These are phyloP conservation scores for Pichia manshurica DNA, from an alignment of 805 yeast species.

Conservation along the genomic window DNA sequence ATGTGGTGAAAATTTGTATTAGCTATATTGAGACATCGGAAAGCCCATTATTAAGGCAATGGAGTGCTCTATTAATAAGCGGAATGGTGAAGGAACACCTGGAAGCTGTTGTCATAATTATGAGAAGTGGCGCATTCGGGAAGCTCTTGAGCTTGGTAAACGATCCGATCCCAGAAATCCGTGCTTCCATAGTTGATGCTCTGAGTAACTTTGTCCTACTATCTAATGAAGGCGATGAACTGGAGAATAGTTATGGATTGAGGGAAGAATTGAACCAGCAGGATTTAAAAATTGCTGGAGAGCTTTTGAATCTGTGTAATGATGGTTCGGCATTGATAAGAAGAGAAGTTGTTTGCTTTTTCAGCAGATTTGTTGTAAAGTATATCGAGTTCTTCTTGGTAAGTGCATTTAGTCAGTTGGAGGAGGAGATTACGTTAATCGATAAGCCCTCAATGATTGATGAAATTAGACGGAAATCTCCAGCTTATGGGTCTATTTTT, in stretches of 20 bases:
- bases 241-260: constrained; percentile 22
- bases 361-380: constrained; percentile 66
- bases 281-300: constrained; percentile 64
- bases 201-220: constrained; percentile 53
- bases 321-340: constrained; percentile 91
- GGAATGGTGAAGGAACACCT: constrained; percentile 69
- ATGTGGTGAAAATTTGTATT: constrained; percentile 61
- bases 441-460: constrained; percentile 58
- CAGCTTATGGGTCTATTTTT: constrained; percentile 84
- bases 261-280: constrained; percentile 51
- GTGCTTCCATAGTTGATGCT: constrained; percentile 76
- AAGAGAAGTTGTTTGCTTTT: constrained; percentile 72
- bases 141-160: constrained; percentile 52
- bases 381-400: constrained; percentile 74
- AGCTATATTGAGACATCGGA: constrained; percentile 66
- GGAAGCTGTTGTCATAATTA: constrained; percentile 68
- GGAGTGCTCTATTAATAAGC: constrained; percentile 79
- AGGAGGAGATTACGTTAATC: constrained; percentile 65
- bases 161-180: constrained; percentile 93
- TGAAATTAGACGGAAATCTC: constrained; percentile 58
- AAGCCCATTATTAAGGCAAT: constrained; percentile 81
- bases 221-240: constrained; percentile 39
- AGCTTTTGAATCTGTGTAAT: constrained; percentile 59
- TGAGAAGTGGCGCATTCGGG: constrained; percentile 56
- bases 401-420: constrained; percentile 78